phyloP scores from a whole-genome alignment of 2,329 filamentous ascomycete genomes.

The Colletotrichum simmondsii region DNA sequence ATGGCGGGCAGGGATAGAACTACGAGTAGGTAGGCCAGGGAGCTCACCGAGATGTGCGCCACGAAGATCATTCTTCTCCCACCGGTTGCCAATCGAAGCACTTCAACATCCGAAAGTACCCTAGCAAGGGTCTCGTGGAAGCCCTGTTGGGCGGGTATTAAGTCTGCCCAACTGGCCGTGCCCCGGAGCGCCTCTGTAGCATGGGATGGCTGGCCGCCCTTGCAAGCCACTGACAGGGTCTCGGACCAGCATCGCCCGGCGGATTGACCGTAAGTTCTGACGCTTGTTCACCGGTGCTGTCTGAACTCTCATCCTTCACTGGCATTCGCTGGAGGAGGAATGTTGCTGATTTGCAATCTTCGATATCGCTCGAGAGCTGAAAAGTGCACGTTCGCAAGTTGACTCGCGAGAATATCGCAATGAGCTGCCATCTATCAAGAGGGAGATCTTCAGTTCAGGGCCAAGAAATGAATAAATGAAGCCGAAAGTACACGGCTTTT shows the following conservation, averaged over 20 bases:
- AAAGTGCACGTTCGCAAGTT: background rate
- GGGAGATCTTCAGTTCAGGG: background rate
- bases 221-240: background rate
- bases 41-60: background rate
- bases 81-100: background rate
- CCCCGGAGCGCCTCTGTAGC: background rate
- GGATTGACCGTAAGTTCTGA: background rate
- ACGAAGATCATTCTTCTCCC: background rate
- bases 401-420: background rate
- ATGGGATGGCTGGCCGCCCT: background rate
- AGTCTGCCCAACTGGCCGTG: background rate
- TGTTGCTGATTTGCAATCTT: background rate
- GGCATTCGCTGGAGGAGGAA: background rate
- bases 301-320: background rate
- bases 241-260: background rate
- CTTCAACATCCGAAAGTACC: background rate
- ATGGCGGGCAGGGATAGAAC: too few relatives aligned
- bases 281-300: background rate
- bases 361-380: background rate
- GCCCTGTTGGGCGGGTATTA: background rate
- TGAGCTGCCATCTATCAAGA: background rate
- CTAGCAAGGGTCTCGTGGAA: background rate
- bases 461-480: background rate
- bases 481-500: background rate
- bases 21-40: too few relatives aligned